Base-by-base conservation (phyloP, 495 filamentous ascomycete genomes). In the Penicillium riverlandense region DNA sequence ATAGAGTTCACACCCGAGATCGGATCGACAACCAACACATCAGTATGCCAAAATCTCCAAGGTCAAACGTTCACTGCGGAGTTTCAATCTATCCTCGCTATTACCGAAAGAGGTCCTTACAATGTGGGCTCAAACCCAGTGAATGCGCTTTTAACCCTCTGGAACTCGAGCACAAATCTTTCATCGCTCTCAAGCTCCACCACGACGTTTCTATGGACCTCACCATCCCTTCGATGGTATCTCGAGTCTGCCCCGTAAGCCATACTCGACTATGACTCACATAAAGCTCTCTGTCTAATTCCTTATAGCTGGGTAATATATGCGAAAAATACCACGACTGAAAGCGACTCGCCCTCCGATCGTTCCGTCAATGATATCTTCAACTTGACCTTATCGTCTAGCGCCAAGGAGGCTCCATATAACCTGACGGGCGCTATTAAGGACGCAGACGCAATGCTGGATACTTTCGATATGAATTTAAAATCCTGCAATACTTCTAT, bases 51-150 rank as follows among this genome's bases (percentile, higher is more conserved):
- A 28, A 22, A 22, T 41, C 33, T 45, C 1, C n/a, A 14, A 22
- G 29, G 15, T 12, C 9, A 40, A 14, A 44, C 41, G 8, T 37
- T 37, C 8, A 35, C 34, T 7, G 6, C 11, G 11, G 12, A 48
- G 12, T 51, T 7, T 8, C 6, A 41, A 6, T 48, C 48, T 10
- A n/a, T 55, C 11, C 29, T 55, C 10, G 41, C 41, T 28, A 48
- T 55, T 6, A 45, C 44, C 0, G 44, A 55, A n/a, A 15, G 40
- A 31, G 41, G 40, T 0, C 12, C 40, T 13, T 46, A 51, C 35
- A 44, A 55, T 35, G 1, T 32, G 1, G 41, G 37, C 11, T 31
- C 11, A 8, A 47, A 50, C 33, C 35, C 40, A 35, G 41, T 55
- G 2, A 55, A 48, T 15, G 13, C 29, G 0, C 15, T 45, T 6